These are phyloP conservation scores for Phylloporus arenicola DNA, from an alignment of 768 basidiomycete genomes.

Conservation along the genomic window DNA sequence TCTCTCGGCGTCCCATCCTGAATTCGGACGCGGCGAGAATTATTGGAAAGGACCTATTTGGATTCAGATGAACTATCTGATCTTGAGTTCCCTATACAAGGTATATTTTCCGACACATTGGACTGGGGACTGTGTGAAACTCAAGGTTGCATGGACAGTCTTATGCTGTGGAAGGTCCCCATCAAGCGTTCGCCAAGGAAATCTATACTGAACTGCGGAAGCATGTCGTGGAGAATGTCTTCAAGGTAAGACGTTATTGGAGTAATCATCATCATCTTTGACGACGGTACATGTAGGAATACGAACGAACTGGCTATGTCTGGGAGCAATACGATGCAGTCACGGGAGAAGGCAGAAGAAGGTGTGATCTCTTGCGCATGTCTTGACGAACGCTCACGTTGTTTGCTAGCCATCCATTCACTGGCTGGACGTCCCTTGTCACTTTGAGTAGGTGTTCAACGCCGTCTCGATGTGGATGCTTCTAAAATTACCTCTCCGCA, in stretches of 20 bases:
- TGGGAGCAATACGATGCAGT: constrained; percentile 95
- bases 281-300: constrained; percentile 53
- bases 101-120: constrained; percentile 32
- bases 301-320: constrained; percentile 86
- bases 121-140: neutral
- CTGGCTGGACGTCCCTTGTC: constrained; percentile 91
- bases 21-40: constrained; percentile 89
- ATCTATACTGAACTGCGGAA: constrained; percentile 77
- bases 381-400: constrained; percentile 4
- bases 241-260: constrained; percentile 41
- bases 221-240: constrained; percentile 84
- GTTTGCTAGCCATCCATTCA: constrained; percentile 79
- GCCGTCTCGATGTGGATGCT: neutral
- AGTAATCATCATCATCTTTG: neutral
- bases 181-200: constrained; percentile 64
- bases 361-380: constrained; percentile 42
- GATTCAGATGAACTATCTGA: constrained; percentile 97
- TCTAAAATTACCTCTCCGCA: constrained; percentile 23
- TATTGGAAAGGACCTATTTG: constrained; percentile 98
- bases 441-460: constrained; percentile 65
- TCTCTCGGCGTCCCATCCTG: constrained; percentile 79
- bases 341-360: constrained; percentile 80
- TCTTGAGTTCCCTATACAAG: constrained; percentile 71
- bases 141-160: constrained; percentile 41
- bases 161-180: constrained; percentile 79